Conservation (phyloP, 345 rosid species). For the Aurinia saxatilis region DNA sequence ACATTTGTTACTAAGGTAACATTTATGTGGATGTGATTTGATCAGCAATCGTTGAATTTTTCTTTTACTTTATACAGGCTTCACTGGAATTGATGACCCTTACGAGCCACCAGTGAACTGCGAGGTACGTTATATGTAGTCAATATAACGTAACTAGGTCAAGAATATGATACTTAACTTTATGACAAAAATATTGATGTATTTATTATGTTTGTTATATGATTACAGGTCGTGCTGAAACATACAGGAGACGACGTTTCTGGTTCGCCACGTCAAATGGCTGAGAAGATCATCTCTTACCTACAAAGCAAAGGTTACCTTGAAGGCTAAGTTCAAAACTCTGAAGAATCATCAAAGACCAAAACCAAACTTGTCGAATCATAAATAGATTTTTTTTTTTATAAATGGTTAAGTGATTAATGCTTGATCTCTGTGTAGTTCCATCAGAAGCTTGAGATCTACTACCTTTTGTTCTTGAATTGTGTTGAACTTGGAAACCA, state of each 20-base stretch:
- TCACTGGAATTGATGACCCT: slow-evolving; percentile 81
- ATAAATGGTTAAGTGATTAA: not conserved
- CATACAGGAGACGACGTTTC: slow-evolving; percentile 34
- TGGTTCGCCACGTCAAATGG: slow-evolving; percentile 59
- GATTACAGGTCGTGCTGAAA: slow-evolving; percentile 52
- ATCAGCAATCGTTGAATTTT: not conserved
- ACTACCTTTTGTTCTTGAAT: slow-evolving; percentile 14
- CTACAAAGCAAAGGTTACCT: slow-evolving; percentile 61
- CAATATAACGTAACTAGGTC: not conserved
- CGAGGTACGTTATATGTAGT: slow-evolving; percentile 35
- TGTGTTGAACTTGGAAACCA: slow-evolving; percentile 2
- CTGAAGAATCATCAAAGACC: not conserved
- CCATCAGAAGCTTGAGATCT: slow-evolving; percentile 12
- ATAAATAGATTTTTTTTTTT: not conserved
- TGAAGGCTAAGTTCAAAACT: slow-evolving; percentile 31
- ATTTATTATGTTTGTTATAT: not conserved
- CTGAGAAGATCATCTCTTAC: slow-evolving; percentile 55
- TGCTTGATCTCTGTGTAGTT: not conserved
- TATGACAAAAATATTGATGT: not conserved
- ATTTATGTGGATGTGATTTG: not conserved
- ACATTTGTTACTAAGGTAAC: too few species aligned
- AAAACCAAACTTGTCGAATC: slow-evolving; percentile 5
- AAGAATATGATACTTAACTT: not conserved
- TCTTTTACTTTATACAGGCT: slow-evolving; percentile 34
- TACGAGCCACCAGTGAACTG: slow-evolving; percentile 62